Evolutionary conservation across 1,139 yeast genomes (phyloP).

Genomic region (Taphrina pruni): DNA sequence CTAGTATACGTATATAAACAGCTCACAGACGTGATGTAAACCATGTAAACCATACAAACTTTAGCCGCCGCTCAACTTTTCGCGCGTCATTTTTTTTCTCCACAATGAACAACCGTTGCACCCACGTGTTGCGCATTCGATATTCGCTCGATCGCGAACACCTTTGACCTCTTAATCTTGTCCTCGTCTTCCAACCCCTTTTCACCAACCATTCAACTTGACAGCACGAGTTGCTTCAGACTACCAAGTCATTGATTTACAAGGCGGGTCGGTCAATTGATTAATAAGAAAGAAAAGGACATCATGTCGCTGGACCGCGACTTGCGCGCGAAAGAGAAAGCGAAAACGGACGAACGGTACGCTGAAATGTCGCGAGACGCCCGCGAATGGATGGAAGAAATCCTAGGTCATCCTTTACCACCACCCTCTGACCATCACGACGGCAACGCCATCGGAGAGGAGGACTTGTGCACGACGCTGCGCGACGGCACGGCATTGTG

Average conservation of each 20-base stretch:
- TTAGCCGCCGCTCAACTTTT: neutral
- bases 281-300: too few species aligned
- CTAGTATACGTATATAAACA: too few species aligned
- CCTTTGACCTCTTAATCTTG: too few species aligned
- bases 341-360: constrained; percentile 37
- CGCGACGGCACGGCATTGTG: constrained; percentile 70
- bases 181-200: too few species aligned
- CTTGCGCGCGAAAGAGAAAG: constrained; percentile 31
- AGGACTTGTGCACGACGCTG: constrained; percentile 59
- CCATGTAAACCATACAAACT: neutral
- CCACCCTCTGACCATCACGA: neutral
- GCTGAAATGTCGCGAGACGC: constrained; percentile 30
- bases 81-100: neutral
- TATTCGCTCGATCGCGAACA: neutral
- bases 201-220: too few species aligned
- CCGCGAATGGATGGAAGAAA: constrained; percentile 20
- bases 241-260: too few species aligned
- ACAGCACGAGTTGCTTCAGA: too few species aligned
- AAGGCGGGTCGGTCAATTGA: too few species aligned
- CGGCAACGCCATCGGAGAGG: constrained; percentile 32
- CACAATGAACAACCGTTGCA: neutral
- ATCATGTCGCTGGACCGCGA: constrained; percentile 31
- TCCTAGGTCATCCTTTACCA: neutral
- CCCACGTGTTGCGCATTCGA: neutral
- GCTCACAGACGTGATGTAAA: too few species aligned